Base-by-base conservation (phyloP, 306 rosid species). In the apple (Malus domestica) region DNA sequence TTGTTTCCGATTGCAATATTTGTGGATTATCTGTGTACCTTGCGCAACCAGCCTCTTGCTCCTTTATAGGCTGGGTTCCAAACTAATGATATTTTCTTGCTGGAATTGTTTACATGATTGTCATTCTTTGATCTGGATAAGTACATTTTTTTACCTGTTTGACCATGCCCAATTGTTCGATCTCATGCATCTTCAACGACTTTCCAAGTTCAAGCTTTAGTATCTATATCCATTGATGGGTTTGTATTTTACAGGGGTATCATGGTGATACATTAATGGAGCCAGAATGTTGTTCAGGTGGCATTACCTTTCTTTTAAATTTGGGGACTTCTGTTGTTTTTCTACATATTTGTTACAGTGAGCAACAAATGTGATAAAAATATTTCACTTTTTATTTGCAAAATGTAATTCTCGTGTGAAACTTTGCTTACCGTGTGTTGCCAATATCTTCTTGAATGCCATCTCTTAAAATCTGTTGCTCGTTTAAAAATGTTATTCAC, bases 221-320 rank as follows among this genome's bases (percentile, higher is more conserved):
- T 52, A 70, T 65, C 60, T 78, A 63, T 61, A 35, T 61, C 74
- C 74, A 77, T 67, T 61, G 22, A 33, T n/a, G 60, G 79, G 66
- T 51, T 82, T 81, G 45, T 84, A 84, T 64, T 64, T 79, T 80
- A 68, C 79, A 95, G 99, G 97, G 97, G 33, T 87, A 86, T 82
- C 99, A 95, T 54, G 97, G 99, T 64, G 97, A 95, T 77, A 92
- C 97, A 46, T 90, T 79, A 96, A 90, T 61, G 85, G 73, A 74
- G 89, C 86, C 52, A 89, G 77, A 86, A 88, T 88, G 62, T 87
- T 95, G 96, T 92, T 42, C 92, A 82, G 97, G 99, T 95, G 76
- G 72, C 69, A 12, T 10, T 59, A 51, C 76, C 78, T 15, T 62
- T 62, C 74, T 67, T 40, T 79, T 46, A 76, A 35, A 67, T 33